Evolutionary conservation across 2,329 filamentous ascomycete genomes (phyloP), one percentile per base, ranked within the genome.

Genomic region (Fusarium nelsonii): DNA sequence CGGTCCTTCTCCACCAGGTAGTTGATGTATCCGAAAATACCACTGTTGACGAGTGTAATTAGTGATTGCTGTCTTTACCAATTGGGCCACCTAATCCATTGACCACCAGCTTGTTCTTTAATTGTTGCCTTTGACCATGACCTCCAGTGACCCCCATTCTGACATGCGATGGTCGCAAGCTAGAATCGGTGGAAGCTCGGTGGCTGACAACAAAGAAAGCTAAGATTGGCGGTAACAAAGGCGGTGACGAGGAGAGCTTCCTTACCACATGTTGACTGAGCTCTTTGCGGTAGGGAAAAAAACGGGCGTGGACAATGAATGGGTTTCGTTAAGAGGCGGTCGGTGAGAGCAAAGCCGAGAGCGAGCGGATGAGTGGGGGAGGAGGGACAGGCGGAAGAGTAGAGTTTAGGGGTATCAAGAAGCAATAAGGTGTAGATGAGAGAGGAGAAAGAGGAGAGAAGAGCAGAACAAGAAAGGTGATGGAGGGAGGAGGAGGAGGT

Each of bases 1-100:
- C 96, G 90, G 85, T 98, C 95, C 89, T 97, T 97, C 88, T 98
- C 96, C 81, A 98, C 94, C 81, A 98, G 86, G 84, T 98, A 98
- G 87, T 98, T 98, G 86, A 98, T 93, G 88, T 98, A 98, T 77
- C 95, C 95, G 85, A 98, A 97, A 83, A 96, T 97, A 82, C 93
- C 93, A 90, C 92, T 95, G 71, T 65, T 63, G 64, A 61, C 67
- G 65, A 40, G 45, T 65, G 67, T 45, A 49, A 69, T 80, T 70
- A 79, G 77, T 71, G 39, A 59, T 36, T 51, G 32, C 48, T 56
- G 34, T 18, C 50, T 58, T 34, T 41, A 45, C 63, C 66, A 71
- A 74, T 71, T 74, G 72, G 43, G 44, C 52, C 46, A 43, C 39
- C 23, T 28, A 20, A 45, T 20, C 36, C 40, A 26, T 61, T 63